Evolutionary conservation across 2,329 filamentous ascomycete species (phyloP).

Genomic region (Talaromyces funiculosus): DNA sequence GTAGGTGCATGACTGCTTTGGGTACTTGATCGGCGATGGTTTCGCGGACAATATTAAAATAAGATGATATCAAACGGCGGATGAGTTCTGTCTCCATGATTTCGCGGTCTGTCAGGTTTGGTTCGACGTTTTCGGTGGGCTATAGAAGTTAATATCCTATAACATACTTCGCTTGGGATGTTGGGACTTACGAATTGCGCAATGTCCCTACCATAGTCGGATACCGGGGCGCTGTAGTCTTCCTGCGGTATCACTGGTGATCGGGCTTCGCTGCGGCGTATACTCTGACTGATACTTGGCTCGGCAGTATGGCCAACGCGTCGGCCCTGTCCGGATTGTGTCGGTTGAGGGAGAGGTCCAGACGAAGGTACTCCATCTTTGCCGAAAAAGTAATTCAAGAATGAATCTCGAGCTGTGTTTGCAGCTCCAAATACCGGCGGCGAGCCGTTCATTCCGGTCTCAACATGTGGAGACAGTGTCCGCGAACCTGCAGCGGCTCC

Average conservation of each 20-base stretch:
- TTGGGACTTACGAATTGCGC: conserved; percentile 44
- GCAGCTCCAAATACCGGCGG: conserved; percentile 57
- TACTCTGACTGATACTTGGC: conserved; percentile 75
- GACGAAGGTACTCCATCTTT: conserved; percentile 63
- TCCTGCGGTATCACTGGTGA: conserved; percentile 42
- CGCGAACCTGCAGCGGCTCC: conserved; percentile 58
- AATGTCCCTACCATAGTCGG: conserved; percentile 39
- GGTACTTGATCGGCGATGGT: conserved; percentile 98
- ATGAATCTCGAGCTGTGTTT: conserved; percentile 73
- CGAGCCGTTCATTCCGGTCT: conserved; percentile 56
- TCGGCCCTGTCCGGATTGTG: conserved; percentile 42
- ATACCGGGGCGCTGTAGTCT: conserved; percentile 28
- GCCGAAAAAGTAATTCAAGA: conserved; percentile 97
- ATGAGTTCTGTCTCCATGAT: conserved; percentile 97
- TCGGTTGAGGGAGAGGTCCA: conserved; percentile 38
- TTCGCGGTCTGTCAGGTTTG: conserved; percentile 88
- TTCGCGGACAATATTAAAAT: conserved; percentile 98
- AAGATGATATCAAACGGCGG: conserved; percentile 89
- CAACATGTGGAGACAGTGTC: conserved; percentile 77
- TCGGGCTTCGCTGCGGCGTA: conserved; percentile 58
- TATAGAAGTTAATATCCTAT: conserved; percentile 16
- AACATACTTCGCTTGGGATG: neutral
- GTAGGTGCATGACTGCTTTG: conserved; percentile 96
- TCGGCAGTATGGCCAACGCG: conserved; percentile 76
- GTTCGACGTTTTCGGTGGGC: conserved; percentile 56